Evolutionary conservation across 2,329 filamentous ascomycete genomes (phyloP).

Genomic region (Elsinoe necatrix): DNA sequence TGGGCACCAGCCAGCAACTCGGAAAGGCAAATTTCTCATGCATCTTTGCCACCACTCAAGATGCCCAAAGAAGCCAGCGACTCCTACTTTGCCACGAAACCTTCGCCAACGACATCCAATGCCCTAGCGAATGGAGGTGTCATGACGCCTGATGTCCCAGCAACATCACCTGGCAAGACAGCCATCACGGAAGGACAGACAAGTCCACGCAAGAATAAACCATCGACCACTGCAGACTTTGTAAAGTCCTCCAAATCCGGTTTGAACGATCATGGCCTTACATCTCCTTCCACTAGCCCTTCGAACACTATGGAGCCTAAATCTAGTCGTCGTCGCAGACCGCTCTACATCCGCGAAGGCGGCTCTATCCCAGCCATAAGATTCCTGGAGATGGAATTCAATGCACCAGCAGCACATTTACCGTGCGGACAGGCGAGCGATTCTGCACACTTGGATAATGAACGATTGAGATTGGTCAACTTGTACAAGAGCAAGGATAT

Average conservation of each 20-base stretch:
- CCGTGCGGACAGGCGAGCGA: constrained; percentile 94
- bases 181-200: background rate
- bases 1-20: constrained; percentile 57
- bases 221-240: background rate
- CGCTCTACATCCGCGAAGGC: constrained; percentile 89
- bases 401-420: constrained; percentile 80
- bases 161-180: background rate
- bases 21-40: constrained; percentile 28
- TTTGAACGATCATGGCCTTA: background rate
- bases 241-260: background rate
- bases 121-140: constrained; percentile 42
- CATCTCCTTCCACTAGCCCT: background rate
- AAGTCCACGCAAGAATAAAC: background rate
- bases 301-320: background rate
- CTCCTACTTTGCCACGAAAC: constrained; percentile 27
- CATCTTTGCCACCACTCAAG: constrained; percentile 17
- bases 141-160: constrained; percentile 24
- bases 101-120: constrained; percentile 43
- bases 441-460: constrained; percentile 88
- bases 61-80: constrained; percentile 17
- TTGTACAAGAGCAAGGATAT: constrained; percentile 87
- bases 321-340: constrained; percentile 39
- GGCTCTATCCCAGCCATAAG: constrained; percentile 91
- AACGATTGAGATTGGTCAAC: constrained; percentile 80
- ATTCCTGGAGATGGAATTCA: constrained; percentile 90